Conservation (phyloP, 2,329 filamentous ascomycete species). For the Diatrype stigma region DNA sequence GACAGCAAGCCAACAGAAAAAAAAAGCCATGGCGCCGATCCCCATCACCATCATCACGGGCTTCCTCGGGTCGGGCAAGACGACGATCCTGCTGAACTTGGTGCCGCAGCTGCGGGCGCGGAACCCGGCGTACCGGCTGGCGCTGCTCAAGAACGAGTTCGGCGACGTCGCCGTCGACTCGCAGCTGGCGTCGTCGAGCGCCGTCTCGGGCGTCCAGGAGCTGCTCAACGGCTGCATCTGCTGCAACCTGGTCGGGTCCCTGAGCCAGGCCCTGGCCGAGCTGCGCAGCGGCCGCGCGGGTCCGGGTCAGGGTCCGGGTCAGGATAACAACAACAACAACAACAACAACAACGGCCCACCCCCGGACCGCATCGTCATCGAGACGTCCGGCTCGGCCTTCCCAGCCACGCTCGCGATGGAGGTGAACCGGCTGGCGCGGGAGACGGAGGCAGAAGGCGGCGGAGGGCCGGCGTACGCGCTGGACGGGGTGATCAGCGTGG, state of each 20-base stretch:
- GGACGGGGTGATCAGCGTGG: slow-evolving; percentile 83
- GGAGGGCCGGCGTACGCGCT: slow-evolving; percentile 71
- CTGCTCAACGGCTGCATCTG: slow-evolving; percentile 97
- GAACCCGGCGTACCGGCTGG: slow-evolving; percentile 75
- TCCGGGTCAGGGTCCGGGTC: too few relatives aligned
- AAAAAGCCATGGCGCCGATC: slow-evolving; percentile 71
- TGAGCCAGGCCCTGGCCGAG: slow-evolving; percentile 73
- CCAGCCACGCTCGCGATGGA: slow-evolving; percentile 89
- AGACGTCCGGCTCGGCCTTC: slow-evolving; percentile 85
- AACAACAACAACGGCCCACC: slow-evolving; percentile 20
- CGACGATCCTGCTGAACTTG: slow-evolving; percentile 90
- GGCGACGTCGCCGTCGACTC: slow-evolving; percentile 92
- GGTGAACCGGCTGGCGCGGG: slow-evolving; percentile 72
- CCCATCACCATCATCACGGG: slow-evolving; percentile 94
- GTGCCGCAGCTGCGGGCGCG: slow-evolving; percentile 79
- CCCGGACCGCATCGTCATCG: slow-evolving; percentile 87
- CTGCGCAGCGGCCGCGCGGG: slow-evolving; percentile 54
- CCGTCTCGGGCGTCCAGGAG: slow-evolving; percentile 87
- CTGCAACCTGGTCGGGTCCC: slow-evolving; percentile 94
- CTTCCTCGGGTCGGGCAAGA: slow-evolving; percentile 95
- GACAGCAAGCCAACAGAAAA: too few relatives aligned
- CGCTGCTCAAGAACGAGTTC: slow-evolving; percentile 96
- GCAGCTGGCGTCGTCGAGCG: slow-evolving; percentile 75
- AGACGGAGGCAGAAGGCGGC: slow-evolving; percentile 59
- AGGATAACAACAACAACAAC: not conserved